Evolutionary conservation across 2,329 filamentous ascomycete genomes (phyloP).

Genomic region (Fusarium sp.): DNA sequence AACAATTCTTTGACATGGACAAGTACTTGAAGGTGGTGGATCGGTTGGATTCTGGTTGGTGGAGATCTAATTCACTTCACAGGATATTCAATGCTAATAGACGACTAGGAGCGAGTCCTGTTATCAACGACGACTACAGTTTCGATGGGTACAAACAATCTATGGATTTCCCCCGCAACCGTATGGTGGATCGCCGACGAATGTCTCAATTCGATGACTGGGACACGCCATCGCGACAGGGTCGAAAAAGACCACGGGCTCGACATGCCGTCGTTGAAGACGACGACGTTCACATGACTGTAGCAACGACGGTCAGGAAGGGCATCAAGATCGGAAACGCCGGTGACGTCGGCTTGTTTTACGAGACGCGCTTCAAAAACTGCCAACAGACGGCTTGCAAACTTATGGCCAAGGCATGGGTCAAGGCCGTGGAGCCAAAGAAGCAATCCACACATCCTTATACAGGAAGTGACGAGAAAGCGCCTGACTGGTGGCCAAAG

Average conservation of each 20-base stretch:
- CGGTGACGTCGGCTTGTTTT: conserved; percentile 67
- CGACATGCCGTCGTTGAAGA: conserved; percentile 56
- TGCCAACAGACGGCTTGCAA: conserved; percentile 79
- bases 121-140: conserved; percentile 49
- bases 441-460: conserved; percentile 82
- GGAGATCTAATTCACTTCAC: too few relatives aligned
- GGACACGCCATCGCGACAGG: conserved; percentile 47
- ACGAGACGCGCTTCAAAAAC: conserved; percentile 70
- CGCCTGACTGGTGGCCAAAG: conserved; percentile 75
- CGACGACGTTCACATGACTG: conserved; percentile 54
- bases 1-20: conserved; percentile 59
- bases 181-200: conserved; percentile 48
- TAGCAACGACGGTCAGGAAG: conserved; percentile 53
- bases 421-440: conserved; percentile 79
- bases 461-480: conserved; percentile 70
- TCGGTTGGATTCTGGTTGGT: conserved; percentile 55
- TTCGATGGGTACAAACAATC: conserved; percentile 46
- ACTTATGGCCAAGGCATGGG: conserved; percentile 78
- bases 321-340: conserved; percentile 65
- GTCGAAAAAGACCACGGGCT: conserved; percentile 48
- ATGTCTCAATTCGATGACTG: conserved; percentile 50
- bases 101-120: conserved; percentile 48
- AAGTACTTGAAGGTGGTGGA: conserved; percentile 56
- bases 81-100: conserved; percentile 18
- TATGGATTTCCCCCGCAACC: conserved; percentile 43